These are phyloP conservation scores for Sordariomycetes sp. DNA, from an alignment of 2,329 filamentous ascomycete species.

Conservation along the genomic window DNA sequence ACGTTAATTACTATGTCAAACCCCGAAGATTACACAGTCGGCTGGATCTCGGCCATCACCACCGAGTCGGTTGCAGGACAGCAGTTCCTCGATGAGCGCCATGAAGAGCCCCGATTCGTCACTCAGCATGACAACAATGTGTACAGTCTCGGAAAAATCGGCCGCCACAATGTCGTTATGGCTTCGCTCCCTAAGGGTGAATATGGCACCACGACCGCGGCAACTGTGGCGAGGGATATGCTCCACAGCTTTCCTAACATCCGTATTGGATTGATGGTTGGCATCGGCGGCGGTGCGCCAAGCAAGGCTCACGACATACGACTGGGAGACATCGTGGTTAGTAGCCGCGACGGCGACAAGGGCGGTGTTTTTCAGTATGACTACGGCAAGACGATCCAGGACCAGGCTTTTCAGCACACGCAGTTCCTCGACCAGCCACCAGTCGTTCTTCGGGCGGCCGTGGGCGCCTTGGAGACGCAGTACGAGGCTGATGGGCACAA, in stretches of 20 bases:
- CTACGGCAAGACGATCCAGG: conserved; percentile 2
- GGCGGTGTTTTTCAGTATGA: conserved; percentile 5
- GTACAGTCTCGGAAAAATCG: conserved; percentile 21
- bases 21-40: conserved; percentile 14
- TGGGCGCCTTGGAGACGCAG: neutral
- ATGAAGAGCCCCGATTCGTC: neutral
- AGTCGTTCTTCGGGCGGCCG: neutral
- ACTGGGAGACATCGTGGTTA: conserved; percentile 7
- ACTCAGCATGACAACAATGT: conserved; percentile 8
- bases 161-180: conserved; percentile 26
- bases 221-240: conserved; percentile 15
- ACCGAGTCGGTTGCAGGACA: neutral
- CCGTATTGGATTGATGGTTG: conserved; percentile 19
- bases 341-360: neutral
- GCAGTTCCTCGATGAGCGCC: neutral
- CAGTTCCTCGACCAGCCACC: conserved; percentile 2
- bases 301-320: conserved; percentile 10
- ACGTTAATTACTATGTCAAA: no score
- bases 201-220: conserved; percentile 15
- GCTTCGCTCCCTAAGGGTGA: conserved; percentile 14
- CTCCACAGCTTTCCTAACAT: conserved; percentile 18
- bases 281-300: conserved; percentile 23
- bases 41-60: neutral
- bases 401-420: neutral
- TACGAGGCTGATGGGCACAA: conserved; percentile 1